Conservation (phyloP, 768 basidiomycete genomes). For the Trametes elegans region DNA sequence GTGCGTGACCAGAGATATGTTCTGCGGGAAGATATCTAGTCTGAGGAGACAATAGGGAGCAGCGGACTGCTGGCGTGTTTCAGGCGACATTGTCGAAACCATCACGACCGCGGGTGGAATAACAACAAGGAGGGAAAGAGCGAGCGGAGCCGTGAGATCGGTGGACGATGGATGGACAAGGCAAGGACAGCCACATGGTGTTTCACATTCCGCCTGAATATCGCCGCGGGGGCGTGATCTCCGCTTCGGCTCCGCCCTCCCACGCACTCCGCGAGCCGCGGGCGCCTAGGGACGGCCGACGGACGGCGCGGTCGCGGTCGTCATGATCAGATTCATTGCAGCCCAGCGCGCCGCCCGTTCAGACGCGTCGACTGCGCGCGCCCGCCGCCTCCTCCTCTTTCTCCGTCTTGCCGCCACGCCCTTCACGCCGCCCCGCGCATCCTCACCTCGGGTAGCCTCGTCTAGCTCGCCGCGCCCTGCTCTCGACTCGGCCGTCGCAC, state of each 20-base stretch:
- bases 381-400: neutral
- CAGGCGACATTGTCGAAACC: neutral
- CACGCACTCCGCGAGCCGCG: conserved; percentile 1
- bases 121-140: conserved; percentile 7
- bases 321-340: too few species aligned
- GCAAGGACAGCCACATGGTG: neutral
- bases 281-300: too few species aligned
- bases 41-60: conserved; percentile 5
- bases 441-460: too few species aligned
- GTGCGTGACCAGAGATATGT: neutral
- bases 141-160: conserved; percentile 8
- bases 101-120: neutral
- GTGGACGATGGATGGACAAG: conserved; percentile 2
- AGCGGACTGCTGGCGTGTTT: conserved; percentile 7
- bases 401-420: neutral
- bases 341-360: too few species aligned
- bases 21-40: conserved; percentile 3
- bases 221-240: neutral
- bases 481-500: neutral
- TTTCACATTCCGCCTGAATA: conserved; percentile 5
- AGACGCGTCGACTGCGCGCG: too few species aligned
- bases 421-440: neutral
- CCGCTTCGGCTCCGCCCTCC: conserved; percentile 7
- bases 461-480: neutral
- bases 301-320: too few species aligned